phyloP scores from a whole-genome alignment of 345 rosid genomes.

The Chamaenerion angustifolium region DNA sequence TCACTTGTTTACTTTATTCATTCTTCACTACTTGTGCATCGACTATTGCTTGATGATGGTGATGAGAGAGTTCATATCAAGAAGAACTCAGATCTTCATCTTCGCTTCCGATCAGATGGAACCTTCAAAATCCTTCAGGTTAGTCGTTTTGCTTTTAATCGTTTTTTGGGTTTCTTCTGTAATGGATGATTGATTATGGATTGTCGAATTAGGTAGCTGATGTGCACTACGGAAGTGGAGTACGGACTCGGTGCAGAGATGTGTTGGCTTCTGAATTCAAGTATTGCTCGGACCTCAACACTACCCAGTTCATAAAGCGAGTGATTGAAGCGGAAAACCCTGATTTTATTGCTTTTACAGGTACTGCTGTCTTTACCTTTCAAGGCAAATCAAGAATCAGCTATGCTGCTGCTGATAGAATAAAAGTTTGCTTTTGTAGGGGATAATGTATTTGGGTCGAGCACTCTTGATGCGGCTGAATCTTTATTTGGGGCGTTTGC shows the following conservation, averaged over 20 bases:
- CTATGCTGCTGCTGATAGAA: not conserved
- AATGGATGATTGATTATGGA: too few species aligned
- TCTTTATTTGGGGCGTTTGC: conserved; percentile 55
- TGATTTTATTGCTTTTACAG: conserved; percentile 77
- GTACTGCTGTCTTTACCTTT: conserved; percentile 12
- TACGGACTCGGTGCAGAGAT: conserved; percentile 58
- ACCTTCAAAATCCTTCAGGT: conserved; percentile 97
- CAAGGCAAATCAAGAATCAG: too few species aligned
- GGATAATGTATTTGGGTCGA: conserved; percentile 83
- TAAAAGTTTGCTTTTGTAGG: conserved; percentile 21
- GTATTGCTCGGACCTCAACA: conserved; percentile 74
- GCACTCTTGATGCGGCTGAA: conserved; percentile 84
- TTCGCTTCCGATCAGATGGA: conserved; percentile 65
- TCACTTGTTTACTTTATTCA: conserved; percentile 32
- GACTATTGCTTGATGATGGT: conserved; percentile 24
- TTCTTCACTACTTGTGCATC: conserved; percentile 17
- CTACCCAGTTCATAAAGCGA: conserved; percentile 54
- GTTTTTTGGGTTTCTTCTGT: not conserved
- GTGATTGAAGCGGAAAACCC: conserved; percentile 66
- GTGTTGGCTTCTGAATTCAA: conserved; percentile 41
- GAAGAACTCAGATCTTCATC: conserved; percentile 48
- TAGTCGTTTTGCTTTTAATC: not conserved
- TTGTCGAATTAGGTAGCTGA: conserved; percentile 47
- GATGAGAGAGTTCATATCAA: conserved; percentile 32
- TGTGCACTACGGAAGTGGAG: conserved; percentile 81